These are phyloP conservation scores for Eremothecium cymbalariae DNA, from an alignment of 1,139 yeast genomes.

Conservation along the genomic window DNA sequence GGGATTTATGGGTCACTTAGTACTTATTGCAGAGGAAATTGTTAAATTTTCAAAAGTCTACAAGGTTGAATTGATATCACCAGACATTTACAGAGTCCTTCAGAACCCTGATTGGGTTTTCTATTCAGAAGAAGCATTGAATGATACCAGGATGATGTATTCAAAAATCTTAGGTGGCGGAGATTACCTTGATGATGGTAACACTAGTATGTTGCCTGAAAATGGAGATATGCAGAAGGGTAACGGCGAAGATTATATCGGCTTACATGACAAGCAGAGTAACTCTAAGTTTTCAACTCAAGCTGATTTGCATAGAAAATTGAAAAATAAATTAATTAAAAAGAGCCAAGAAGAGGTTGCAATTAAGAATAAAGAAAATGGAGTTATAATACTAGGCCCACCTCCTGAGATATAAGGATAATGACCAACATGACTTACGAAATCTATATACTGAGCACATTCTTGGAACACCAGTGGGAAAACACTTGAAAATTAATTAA, in stretches of 20 bases:
- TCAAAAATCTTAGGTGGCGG: slow-evolving; percentile 82
- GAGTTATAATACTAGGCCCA: slow-evolving; percentile 30
- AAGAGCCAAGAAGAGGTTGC: slow-evolving; percentile 26
- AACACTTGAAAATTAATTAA: background rate
- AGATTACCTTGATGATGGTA: slow-evolving; percentile 29
- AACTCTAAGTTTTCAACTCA: slow-evolving; percentile 24
- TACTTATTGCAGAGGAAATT: slow-evolving; percentile 92
- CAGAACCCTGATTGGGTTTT: slow-evolving; percentile 63
- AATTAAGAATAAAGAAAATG: slow-evolving; percentile 24
- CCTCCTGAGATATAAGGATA: slow-evolving; percentile 6
- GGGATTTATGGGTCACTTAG: slow-evolving; percentile 97
- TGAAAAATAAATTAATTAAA: slow-evolving; percentile 25
- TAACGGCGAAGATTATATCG: background rate
- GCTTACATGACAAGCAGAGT: slow-evolving; percentile 4
- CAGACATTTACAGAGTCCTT: slow-evolving; percentile 30
- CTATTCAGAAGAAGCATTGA: slow-evolving; percentile 76
- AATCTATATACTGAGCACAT: slow-evolving; percentile 2
- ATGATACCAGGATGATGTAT: slow-evolving; percentile 87
- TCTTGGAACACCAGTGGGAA: background rate
- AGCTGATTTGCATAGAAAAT: slow-evolving; percentile 29
- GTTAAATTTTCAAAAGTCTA: slow-evolving; percentile 65
- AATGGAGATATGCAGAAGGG: slow-evolving; percentile 5
- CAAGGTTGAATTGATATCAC: slow-evolving; percentile 33
- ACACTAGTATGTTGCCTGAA: slow-evolving; percentile 12
- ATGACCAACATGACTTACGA: background rate